A percentile compares a stretch with the other conserved stretches of the same genome.
Evolutionary conservation across 2,329 filamentous ascomycete genomes (phyloP).

Genomic region (Exophiala viscosa): DNA sequence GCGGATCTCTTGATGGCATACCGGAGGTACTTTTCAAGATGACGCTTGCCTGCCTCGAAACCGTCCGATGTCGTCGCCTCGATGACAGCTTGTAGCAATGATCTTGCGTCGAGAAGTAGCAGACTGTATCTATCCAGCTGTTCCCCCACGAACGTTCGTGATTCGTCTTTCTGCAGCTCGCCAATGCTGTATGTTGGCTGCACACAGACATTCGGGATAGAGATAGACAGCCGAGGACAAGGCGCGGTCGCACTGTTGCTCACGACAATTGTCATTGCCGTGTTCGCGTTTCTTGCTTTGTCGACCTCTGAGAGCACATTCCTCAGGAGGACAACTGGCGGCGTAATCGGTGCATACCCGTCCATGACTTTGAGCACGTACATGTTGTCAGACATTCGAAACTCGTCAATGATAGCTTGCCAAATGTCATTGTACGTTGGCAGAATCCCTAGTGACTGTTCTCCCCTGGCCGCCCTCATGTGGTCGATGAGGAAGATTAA

Average conservation of each 20-base stretch:
- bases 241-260: background rate
- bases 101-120: background rate
- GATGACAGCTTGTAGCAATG: background rate
- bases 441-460: background rate
- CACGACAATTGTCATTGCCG: background rate
- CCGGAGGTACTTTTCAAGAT: background rate
- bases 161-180: background rate
- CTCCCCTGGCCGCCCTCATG: background rate
- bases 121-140: background rate
- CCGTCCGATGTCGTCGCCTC: background rate
- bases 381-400: background rate
- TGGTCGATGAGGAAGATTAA: background rate
- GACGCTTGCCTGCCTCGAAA: background rate
- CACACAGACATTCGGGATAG: background rate
- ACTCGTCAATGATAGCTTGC: background rate
- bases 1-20: background rate
- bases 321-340: background rate
- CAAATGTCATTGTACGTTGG: background rate
- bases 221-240: background rate
- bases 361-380: background rate
- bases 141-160: background rate
- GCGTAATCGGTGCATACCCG: background rate
- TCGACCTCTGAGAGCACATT: background rate
- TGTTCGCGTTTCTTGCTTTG: background rate
- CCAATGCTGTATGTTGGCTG: background rate